These are phyloP conservation scores for Leptomonas pyrrhocoris DNA, from an alignment of 208 protist species.

Conservation along the genomic window DNA sequence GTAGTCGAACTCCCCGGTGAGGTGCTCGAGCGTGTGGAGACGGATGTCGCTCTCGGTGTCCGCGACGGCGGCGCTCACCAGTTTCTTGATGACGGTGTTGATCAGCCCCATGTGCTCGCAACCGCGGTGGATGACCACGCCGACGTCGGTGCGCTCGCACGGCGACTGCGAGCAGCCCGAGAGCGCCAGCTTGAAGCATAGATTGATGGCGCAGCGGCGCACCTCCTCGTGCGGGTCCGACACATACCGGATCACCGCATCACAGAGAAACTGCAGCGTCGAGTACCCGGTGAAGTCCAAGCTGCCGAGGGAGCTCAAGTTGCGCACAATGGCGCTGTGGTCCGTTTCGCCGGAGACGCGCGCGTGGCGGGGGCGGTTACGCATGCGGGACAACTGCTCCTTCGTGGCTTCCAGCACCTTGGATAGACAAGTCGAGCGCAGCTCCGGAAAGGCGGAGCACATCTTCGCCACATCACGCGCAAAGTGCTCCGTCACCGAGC, in stretches of 20 bases:
- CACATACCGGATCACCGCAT: conserved; percentile 79
- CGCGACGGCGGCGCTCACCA: conserved; percentile 86
- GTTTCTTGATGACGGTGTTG: conserved; percentile 70
- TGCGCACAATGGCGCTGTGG: conserved; percentile 49
- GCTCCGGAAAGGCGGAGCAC: conserved; percentile 86
- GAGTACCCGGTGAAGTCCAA: conserved; percentile 90
- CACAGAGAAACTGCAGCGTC: conserved; percentile 85
- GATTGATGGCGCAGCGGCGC: conserved; percentile 81
- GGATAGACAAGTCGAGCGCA: conserved; percentile 86
- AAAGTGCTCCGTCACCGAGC: conserved; percentile 71
- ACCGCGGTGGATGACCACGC: conserved; percentile 82
- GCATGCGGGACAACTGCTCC: conserved; percentile 56
- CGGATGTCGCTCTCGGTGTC: conserved; percentile 91
- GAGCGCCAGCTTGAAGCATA: conserved; percentile 89
- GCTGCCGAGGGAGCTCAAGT: conserved; percentile 67
- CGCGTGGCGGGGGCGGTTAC: conserved; percentile 25
- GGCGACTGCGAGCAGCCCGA: conserved; percentile 82
- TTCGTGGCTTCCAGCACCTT: conserved; percentile 88
- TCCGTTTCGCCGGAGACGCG: conserved; percentile 30
- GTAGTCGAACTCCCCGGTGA: conserved; percentile 75
- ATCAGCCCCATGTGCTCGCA: conserved; percentile 85
- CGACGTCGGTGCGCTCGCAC: conserved; percentile 64
- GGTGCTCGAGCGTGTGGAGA: conserved; percentile 78
- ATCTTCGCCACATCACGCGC: conserved; percentile 84
- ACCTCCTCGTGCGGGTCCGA: conserved; percentile 85